Evolutionary conservation across 139 green algal genomes (phyloP), one percentile per base, ranked within the genome.

Genomic region (Picochlorum sp.): DNA sequence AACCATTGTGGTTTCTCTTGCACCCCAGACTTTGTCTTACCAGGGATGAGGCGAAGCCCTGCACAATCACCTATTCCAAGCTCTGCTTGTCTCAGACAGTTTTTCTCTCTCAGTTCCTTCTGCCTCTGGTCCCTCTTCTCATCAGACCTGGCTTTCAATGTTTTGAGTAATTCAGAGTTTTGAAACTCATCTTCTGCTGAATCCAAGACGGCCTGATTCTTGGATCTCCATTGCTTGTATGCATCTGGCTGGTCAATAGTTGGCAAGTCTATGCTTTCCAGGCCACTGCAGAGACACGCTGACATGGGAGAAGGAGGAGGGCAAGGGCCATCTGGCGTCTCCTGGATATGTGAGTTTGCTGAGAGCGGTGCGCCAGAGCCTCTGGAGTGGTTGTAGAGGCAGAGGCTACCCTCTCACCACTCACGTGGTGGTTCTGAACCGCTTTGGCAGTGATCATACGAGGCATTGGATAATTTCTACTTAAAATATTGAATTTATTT

Each of bases 61-160:
- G 73, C 82, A 67, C 85, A 91, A 73, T 91, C 85, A 6, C 85
- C 85, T 13, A 91, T 65, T 10, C 85, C 85, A 28, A 90, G 65
- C 75, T 90, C 85, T 21, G 85, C 85, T 64, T 91, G 85, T 26
- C 85, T 63, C 24, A 68, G 76, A 73, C 84, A 88, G 61, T 88
- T 89, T 65, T 82, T 85, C 60, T 84, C 72, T 66, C 69, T 38
- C 6, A 89, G 55, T 16, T 69, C 75, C 61, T 67, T 80, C 45
- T 79, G 32, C 15, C 10, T 26, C 21, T 34, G 28, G 4, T 57
- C 57, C 3, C 45, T 37, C 54, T 72, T 77, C 24, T 56, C 70
- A 3, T 63, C 70, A 38, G 51, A 66, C 6, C 57, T 49, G 24
- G 68, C 57, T 63, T 69, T 73, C 8, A 78, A 26, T 41, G 50